A percentile compares a stretch with the other conserved stretches of the same genome.
Evolutionary conservation across 176 grass and related monocot genomes (phyloP).

Genomic region (Oryza meridionalis): DNA sequence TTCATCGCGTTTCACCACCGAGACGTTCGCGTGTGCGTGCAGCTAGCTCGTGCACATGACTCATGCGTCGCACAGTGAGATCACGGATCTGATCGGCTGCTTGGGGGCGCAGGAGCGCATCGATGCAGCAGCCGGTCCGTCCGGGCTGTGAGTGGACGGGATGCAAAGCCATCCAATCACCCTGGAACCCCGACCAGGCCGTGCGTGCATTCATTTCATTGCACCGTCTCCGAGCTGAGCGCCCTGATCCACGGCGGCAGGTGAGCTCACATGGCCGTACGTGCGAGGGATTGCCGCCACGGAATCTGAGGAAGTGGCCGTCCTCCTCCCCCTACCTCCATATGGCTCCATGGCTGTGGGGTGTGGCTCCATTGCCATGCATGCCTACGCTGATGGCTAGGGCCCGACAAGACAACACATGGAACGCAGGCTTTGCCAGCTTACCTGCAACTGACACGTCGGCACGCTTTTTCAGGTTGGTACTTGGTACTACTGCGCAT

Average conservation of each 20-base stretch:
- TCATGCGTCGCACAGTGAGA: slow-evolving; percentile 10
- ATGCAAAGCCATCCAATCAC: background rate
- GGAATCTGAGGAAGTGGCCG: slow-evolving; percentile 33
- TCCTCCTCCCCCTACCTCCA: too few species aligned
- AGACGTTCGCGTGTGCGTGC: too few species aligned
- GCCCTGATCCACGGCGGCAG: slow-evolving; percentile 14
- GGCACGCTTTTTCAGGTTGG: slow-evolving; percentile 24
- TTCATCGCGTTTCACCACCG: too few species aligned
- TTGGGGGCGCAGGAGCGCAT: too few species aligned
- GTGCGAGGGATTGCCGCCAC: slow-evolving; percentile 19
- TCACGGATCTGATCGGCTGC: slow-evolving; percentile 25
- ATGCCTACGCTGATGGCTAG: slow-evolving; percentile 34
- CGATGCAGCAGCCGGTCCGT: too few species aligned
- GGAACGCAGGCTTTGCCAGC: slow-evolving; percentile 54
- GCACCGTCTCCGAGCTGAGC: slow-evolving; percentile 14
- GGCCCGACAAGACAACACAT: slow-evolving; percentile 68
- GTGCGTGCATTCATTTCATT: background rate
- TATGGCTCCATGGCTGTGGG: too few species aligned
- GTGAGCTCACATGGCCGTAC: slow-evolving; percentile 28
- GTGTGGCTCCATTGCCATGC: slow-evolving; percentile 25
- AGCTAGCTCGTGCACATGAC: too few species aligned
- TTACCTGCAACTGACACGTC: slow-evolving; percentile 70
- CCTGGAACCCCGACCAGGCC: background rate
- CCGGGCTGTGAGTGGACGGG: too few species aligned
- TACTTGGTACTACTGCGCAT: background rate